phyloP scores from a whole-genome alignment of 192 early-diverging fungal species.

The Mortierella hygrophila region DNA sequence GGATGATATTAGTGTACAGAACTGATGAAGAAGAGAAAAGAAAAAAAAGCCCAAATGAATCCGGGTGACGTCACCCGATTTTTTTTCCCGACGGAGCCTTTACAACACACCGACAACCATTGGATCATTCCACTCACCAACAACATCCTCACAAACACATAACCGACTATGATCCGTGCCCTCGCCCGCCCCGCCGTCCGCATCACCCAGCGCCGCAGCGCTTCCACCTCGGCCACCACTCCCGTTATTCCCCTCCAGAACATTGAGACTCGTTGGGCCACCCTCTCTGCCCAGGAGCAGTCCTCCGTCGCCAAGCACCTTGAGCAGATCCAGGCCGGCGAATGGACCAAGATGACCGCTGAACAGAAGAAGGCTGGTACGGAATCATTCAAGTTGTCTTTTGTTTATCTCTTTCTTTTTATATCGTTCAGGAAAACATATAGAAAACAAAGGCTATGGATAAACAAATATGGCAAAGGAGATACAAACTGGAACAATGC shows the following conservation, averaged over 20 bases:
- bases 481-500: too few species aligned
- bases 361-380: conserved; percentile 95
- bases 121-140: neutral
- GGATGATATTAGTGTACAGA: neutral
- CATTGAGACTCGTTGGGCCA: conserved; percentile 67
- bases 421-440: neutral
- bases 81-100: too few species aligned
- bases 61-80: too few species aligned
- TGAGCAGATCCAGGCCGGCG: conserved; percentile 88
- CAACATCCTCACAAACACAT: conserved; percentile 9
- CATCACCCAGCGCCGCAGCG: conserved; percentile 55
- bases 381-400: neutral
- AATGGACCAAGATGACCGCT: conserved; percentile 92
- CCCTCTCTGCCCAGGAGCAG: conserved; percentile 82
- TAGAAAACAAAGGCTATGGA: too few species aligned
- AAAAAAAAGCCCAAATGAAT: too few species aligned
- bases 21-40: neutral
- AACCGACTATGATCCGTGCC: conserved; percentile 67
- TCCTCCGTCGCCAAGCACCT: conserved; percentile 81
- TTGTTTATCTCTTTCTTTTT: neutral
- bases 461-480: too few species aligned
- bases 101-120: neutral
- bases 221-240: conserved; percentile 56
- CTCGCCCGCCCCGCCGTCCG: conserved; percentile 60
- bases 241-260: conserved; percentile 56